phyloP scores from a whole-genome alignment of 2,329 filamentous ascomycete species.

The Botryotinia globosa region DNA sequence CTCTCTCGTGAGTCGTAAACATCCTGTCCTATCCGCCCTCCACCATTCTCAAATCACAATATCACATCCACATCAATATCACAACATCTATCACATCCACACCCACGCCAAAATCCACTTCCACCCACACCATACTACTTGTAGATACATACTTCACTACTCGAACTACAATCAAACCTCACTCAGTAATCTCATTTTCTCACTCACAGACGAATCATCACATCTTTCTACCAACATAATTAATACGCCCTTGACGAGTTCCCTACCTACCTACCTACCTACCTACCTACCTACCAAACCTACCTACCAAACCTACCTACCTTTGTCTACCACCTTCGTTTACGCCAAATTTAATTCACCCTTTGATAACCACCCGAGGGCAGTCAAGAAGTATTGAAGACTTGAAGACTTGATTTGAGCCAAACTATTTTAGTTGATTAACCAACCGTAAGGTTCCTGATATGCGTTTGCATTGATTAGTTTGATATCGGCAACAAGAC shows the following conservation, averaged over 20 bases:
- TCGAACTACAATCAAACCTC: neutral
- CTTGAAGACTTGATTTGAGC: neutral
- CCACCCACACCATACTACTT: too few relatives aligned
- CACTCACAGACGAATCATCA: neutral
- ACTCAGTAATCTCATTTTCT: neutral
- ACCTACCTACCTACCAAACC: neutral
- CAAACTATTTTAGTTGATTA: neutral
- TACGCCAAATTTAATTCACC: neutral
- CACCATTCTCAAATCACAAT: neutral
- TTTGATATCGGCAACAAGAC: neutral
- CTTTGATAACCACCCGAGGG: neutral
- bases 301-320: neutral
- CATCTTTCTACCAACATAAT: neutral
- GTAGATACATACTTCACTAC: neutral
- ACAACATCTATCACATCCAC: too few relatives aligned
- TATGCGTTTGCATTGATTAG: neutral
- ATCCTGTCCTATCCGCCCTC: conserved; percentile 2
- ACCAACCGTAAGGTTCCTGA: neutral
- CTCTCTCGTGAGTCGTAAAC: neutral
- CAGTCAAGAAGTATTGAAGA: neutral
- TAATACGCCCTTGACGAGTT: neutral
- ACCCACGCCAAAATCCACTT: neutral
- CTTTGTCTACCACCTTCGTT: neutral
- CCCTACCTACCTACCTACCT: neutral
- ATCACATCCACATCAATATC: neutral